Evolutionary conservation across 805 yeast genomes (phyloP).

Genomic region (Wickerhamomyces sydowiorum): DNA sequence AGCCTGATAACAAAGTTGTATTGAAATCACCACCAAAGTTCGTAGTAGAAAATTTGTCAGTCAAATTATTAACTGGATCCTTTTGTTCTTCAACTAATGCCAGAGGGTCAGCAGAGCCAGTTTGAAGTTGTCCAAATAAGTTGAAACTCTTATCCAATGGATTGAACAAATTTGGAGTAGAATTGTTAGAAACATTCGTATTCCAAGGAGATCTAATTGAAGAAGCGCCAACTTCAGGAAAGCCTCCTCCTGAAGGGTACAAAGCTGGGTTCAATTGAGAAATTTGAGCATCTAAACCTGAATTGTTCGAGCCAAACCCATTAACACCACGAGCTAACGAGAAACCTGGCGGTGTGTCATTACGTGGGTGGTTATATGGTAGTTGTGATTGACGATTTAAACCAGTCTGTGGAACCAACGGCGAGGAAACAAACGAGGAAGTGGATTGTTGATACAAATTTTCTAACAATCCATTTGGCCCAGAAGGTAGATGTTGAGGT

Average conservation of each 20-base stretch:
- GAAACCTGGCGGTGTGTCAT: neutral
- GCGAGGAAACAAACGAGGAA: neutral
- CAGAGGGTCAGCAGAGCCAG: too few relatives aligned
- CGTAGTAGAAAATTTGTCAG: neutral
- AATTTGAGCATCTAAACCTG: neutral
- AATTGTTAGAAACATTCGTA: neutral
- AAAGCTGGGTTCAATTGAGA: too few relatives aligned
- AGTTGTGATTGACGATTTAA: neutral
- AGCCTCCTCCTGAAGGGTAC: too few relatives aligned
- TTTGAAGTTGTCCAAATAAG: neutral
- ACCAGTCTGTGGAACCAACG: neutral
- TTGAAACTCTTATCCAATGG: neutral
- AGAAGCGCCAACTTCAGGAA: neutral
- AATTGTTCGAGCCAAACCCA: neutral
- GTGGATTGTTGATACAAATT: neutral
- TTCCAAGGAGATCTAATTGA: neutral
- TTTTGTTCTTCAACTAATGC: conserved; percentile 1
- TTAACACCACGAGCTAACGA: neutral
- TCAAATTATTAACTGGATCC: conserved; percentile 3
- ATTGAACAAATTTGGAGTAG: neutral
- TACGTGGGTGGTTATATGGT: neutral
- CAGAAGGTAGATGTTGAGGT: neutral
- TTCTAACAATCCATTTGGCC: neutral
- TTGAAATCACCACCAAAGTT: neutral
- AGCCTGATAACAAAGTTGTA: conserved; percentile 1